Base-by-base conservation (phyloP, 257 asterid genomes). In the Euphrasia confusa region DNA sequence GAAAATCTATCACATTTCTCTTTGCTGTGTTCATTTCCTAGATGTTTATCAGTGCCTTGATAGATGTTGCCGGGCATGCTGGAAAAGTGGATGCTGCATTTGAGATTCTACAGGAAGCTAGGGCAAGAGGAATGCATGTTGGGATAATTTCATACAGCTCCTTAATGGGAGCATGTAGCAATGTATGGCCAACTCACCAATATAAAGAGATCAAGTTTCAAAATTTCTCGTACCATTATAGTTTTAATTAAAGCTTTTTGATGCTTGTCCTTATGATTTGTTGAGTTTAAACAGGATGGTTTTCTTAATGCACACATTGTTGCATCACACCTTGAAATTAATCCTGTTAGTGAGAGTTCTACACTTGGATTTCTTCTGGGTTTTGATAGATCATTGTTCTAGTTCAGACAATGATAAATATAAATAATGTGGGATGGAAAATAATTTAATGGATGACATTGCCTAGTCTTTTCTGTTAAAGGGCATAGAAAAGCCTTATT, bases 121-220 rank as follows among this genome's bases (percentile, higher is more conserved):
- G 81, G 74, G 77, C 80, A 59, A 84, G 79, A 71, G 95, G 97
- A 77, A 72, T 83, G 83, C 83, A 71, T 65, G 77, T 84, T 62
- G 99, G 99, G 68, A 77, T 78, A 60, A 77, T 92, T 76, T 80
- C 99, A 47, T 87, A 89, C 71, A 85, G 97, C 84, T 89, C 99
- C 75, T 77, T 92, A 84, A 92, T 92, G 99, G 99, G 99, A 75
- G 99, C 99, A 68, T 92, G 97, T 75, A 75, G 95, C 83, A 92
- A 89, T 73, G 99, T 92, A 83, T 58, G 85, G 54, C 52, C 52
- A 65, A 26, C 59, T 61, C 21, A 39, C 40, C 59, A 52, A 53
- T 66, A 17, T 42, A 32, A 45, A 35, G 7, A 30, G 8, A n/a
- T 62, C 49, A 33, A 17, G 1, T 58, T 68, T 14, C 39, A 70